Base-by-base conservation (phyloP, 148 eudicot genomes). In the Vaccinium macrocarpon region DNA sequence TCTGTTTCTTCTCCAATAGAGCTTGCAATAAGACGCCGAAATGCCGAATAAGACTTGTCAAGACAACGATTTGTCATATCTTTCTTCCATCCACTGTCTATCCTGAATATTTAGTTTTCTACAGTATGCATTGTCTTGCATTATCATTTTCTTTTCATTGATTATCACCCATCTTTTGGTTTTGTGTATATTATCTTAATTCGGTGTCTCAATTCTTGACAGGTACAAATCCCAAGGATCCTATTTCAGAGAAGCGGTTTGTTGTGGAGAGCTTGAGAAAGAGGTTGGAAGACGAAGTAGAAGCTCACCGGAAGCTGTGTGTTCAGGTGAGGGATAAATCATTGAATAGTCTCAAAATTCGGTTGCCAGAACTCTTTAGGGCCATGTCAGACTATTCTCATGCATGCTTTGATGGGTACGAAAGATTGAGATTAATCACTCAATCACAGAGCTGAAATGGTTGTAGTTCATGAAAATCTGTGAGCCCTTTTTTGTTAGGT, bases 291-390 rank as follows among this genome's bases (percentile, higher is more conserved):
- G 97, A 94, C 12, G 98, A 96, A 84, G 29, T 55, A 56, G 98
- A 94, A 86, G 93, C 81, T 86, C 90, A 96, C 78, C 91, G 85
- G 82, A 92, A 91, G 85, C 93, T 85, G 15, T 92, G 98, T 70
- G 81, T 93, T 87, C 98, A 94, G 74, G 98, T 96, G n/a, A 87
- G 98, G 86, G 98, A 94, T 46, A 96, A 96, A 83, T 96, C 98
- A 14, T 86, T 94, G 56, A 94, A 93, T 77, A 91, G 91, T 74
- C 86, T 96, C 23, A 96, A 94, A 79, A 90, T 90, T 9, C 81
- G 94, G 82, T 83, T 94, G 84, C 98, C 98, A 0, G 98, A 96
- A 88, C 93, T 96, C 13, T 96, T 96, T 83, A 80, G 98, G 62
- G 93, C 97, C 1, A 76, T 96, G 85, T 89, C 94, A 1, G 98